Conservation (phyloP, 1,284 basidiomycete species). For the Heliocybe sulcata region DNA sequence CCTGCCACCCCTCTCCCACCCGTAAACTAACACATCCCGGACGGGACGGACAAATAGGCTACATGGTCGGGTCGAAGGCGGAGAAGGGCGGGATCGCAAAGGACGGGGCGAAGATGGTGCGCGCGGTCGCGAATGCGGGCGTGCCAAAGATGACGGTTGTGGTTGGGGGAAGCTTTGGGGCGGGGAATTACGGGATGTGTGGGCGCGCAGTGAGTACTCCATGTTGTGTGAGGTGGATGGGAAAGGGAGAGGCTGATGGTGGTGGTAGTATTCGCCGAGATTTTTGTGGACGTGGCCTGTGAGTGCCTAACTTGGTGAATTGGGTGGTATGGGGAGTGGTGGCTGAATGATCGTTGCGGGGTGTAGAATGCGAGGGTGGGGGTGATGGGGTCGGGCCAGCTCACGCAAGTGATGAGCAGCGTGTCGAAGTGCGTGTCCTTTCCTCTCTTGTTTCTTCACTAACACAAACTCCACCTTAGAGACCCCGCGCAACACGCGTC, state of each 20-base stretch:
- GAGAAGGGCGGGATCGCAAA: conserved; percentile 95
- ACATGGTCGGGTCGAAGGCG: conserved; percentile 94
- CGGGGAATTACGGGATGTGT: conserved; percentile 94
- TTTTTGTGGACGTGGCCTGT: conserved; percentile 99
- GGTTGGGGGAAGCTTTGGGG: conserved; percentile 93
- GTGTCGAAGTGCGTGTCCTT: conserved; percentile 66
- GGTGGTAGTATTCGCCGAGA: conserved; percentile 74
- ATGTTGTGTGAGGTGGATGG: conserved; percentile 3
- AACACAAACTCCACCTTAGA: conserved; percentile 27
- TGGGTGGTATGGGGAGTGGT: no score
- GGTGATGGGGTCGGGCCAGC: conserved; percentile 95
- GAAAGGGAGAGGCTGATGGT: conserved; percentile 6
- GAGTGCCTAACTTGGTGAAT: no score
- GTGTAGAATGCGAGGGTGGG: conserved; percentile 83
- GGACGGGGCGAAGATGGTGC: conserved; percentile 97
- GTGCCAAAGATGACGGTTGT: conserved; percentile 93
- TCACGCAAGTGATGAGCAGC: conserved; percentile 87
- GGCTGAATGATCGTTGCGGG: no score
- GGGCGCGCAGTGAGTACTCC: conserved; percentile 53
- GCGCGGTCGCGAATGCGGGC: conserved; percentile 90
- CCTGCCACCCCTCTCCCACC: background rate
- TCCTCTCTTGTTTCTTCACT: background rate
- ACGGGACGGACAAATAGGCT: conserved; percentile 54
- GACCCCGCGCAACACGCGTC: conserved; percentile 70
- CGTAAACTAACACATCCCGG: no score